phyloP scores from a whole-genome alignment of 805 yeast species.

The Dipodascus albidus region DNA sequence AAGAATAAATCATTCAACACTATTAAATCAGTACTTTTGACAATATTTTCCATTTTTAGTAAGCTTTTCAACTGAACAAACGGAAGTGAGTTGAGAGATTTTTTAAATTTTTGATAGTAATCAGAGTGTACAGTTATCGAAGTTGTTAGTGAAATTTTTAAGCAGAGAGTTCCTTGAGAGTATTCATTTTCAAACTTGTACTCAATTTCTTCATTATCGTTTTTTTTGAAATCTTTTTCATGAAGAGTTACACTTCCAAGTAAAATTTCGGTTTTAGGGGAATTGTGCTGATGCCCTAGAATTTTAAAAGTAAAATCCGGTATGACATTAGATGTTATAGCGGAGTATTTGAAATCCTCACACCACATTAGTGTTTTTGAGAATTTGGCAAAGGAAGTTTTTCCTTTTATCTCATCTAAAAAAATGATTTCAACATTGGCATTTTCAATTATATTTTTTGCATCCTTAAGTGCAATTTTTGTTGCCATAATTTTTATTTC shows the following conservation, averaged over 20 bases:
- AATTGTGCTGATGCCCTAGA: background rate
- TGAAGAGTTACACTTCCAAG: background rate
- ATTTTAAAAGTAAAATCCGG: background rate
- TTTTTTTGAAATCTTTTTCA: background rate
- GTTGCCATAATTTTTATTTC: background rate
- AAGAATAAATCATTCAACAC: background rate
- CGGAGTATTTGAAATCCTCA: too few species aligned
- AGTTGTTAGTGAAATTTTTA: too few species aligned
- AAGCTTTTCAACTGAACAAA: background rate
- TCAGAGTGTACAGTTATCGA: background rate
- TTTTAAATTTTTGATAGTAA: background rate
- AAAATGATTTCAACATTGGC: background rate
- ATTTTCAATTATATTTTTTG: background rate
- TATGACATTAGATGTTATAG: background rate
- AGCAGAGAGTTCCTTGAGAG: background rate
- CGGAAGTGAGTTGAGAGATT: background rate
- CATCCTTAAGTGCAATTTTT: background rate
- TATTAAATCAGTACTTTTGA: background rate
- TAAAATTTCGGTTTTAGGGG: background rate
- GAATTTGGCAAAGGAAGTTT: background rate
- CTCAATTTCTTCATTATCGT: background rate
- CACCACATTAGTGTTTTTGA: background rate
- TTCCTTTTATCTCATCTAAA: background rate
- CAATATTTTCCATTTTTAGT: background rate
- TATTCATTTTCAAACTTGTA: background rate